Base-by-base conservation (phyloP, 1,284 basidiomycete genomes). In the Apiotrichum laibachii region DNA sequence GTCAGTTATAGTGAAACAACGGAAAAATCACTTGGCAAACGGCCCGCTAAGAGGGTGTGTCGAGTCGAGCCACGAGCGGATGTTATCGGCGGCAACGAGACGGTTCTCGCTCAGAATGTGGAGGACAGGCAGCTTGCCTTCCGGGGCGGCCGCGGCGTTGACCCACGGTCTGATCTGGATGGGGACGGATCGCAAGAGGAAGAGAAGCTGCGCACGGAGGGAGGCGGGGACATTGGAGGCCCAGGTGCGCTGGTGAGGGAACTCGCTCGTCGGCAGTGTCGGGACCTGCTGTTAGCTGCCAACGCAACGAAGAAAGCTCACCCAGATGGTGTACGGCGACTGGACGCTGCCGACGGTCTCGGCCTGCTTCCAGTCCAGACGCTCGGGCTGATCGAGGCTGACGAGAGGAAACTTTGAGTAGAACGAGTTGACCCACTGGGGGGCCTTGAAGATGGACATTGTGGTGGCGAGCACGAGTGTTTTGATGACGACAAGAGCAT, bases 351-450 rank as follows among this genome's bases (percentile, higher is more conserved):
- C 48, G 18, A 37, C 44, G 9, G 42, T 44, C 1, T 35, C 31
- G 12, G 26, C 26, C 5, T 47, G 22, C 43, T 69, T 65, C 70
- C 69, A 74, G 19, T 68, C 59, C 0, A 72, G 42, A n/a, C 64
- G 47, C 39, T 75, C 71, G 21, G 77, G 72, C 49, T 73, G 72
- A 34, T 71, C 69, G 1, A 77, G 60, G 9, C 66, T 58, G n/a
- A 77, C 74, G 10, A 78, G 55, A 1, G 77, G 77, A 61, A 76
- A 77, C 34, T 67, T 68, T 15, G 72, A 59, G 62, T 77, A 78
- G 42, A 77, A 69, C 8, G 59, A 51, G 46, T 66, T 59, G 50
- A 72, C 59, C 69, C 71, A 77, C 55, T 44, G 34, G 1, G 75
- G 75, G 12, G 72, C 75, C 16, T 65, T 57, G 60, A 67, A 71